phyloP scores from a whole-genome alignment of 345 rosid genomes.

The Melaleuca alternifolia region DNA sequence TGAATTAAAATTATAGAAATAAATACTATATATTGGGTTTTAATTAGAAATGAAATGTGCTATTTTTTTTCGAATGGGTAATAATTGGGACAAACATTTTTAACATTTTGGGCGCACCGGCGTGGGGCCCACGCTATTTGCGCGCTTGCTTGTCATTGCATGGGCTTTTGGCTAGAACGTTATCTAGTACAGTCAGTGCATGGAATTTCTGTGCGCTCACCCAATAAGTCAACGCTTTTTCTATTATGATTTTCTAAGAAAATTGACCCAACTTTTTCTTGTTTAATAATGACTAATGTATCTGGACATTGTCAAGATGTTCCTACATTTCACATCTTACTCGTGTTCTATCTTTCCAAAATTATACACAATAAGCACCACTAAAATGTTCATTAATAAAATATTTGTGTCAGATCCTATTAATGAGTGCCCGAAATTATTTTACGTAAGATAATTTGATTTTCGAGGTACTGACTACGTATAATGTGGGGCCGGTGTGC shows the following conservation, averaged over 20 bases:
- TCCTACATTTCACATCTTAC: neutral
- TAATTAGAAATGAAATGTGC: too few relatives aligned
- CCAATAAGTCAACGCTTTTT: neutral
- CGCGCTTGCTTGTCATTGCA: neutral
- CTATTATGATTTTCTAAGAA: neutral
- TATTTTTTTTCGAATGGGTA: too few relatives aligned
- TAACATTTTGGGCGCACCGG: neutral
- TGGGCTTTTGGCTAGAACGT: neutral
- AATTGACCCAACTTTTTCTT: neutral
- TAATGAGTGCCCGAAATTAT: rapidly evolving
- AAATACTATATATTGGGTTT: too few relatives aligned
- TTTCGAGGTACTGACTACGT: neutral
- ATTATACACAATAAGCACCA: neutral
- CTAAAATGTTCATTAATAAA: too few relatives aligned
- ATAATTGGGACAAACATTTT: neutral
- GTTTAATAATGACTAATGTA: neutral
- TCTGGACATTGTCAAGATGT: neutral
- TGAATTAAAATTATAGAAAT: too few relatives aligned
- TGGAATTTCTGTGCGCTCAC: neutral
- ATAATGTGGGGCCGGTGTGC: too few relatives aligned
- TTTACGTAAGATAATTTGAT: too few relatives aligned
- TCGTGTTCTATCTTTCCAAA: neutral
- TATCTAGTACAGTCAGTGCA: neutral
- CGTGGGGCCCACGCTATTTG: neutral
- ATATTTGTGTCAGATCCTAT: too few relatives aligned